Conservation (phyloP, 169 alveolate genomes). For the Plasmodium falciparum region DNA sequence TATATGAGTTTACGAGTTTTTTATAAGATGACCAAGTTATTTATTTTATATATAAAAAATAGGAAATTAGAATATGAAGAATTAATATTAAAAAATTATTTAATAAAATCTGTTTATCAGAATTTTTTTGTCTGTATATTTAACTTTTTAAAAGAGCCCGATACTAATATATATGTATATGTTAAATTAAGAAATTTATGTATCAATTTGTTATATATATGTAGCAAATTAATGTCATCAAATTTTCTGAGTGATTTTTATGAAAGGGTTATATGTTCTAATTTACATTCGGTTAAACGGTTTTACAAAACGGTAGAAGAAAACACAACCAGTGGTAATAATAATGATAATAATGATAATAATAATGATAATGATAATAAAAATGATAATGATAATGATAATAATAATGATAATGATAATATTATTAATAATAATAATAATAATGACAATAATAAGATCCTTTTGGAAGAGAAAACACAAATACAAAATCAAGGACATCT, state of each 20-base stretch:
- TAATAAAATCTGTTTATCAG: slow-evolving; percentile 44
- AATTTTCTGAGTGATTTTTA: slow-evolving; percentile 50
- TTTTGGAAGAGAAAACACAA: background rate
- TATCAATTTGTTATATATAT: slow-evolving; percentile 40
- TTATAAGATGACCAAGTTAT: slow-evolving; percentile 35
- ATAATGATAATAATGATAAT: too few relatives aligned
- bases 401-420: too few relatives aligned
- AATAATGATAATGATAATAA: too few relatives aligned
- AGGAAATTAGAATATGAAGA: slow-evolving; percentile 45
- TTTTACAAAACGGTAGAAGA: slow-evolving; percentile 40
- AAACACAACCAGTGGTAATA: background rate
- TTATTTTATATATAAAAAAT: slow-evolving; percentile 25
- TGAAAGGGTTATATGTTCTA: slow-evolving; percentile 30
- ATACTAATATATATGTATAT: slow-evolving; percentile 56
- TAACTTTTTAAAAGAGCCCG: slow-evolving; percentile 56
- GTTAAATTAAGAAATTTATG: slow-evolving; percentile 58
- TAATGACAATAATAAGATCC: too few relatives aligned
- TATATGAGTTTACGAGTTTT: slow-evolving; percentile 38
- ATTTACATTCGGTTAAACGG: slow-evolving; percentile 6
- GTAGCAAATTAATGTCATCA: slow-evolving; percentile 24
- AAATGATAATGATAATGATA: too few relatives aligned
- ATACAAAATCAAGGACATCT: too few relatives aligned
- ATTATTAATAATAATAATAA: too few relatives aligned
- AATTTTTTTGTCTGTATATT: slow-evolving; percentile 59
- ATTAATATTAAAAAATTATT: slow-evolving; percentile 27